A percentile compares a stretch with the other conserved stretches of the same genome.
phyloP scores from a whole-genome alignment of 352 stramenopile species.

The Pythium guiyangense region DNA sequence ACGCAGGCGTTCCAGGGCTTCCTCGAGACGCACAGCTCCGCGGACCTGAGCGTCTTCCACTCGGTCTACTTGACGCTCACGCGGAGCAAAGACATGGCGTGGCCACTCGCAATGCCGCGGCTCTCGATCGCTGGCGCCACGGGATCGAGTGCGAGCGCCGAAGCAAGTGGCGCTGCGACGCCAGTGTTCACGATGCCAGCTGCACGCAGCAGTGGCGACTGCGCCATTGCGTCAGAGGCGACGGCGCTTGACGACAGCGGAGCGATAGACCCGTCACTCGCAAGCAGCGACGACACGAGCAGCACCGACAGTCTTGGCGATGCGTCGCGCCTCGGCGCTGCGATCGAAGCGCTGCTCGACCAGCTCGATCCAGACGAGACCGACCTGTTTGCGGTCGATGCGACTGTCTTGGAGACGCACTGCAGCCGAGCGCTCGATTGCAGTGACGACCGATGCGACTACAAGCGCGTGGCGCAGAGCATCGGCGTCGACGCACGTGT shows the following conservation, averaged over 20 bases:
- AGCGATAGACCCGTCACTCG: neutral
- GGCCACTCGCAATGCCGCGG: conserved; percentile 29
- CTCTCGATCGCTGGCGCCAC: conserved; percentile 11
- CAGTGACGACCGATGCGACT: conserved; percentile 4
- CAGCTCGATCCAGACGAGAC: conserved; percentile 5
- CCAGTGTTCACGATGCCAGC: conserved; percentile 23
- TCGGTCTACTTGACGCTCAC: conserved; percentile 64
- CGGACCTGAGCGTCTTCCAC: conserved; percentile 75
- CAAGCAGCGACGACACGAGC: neutral
- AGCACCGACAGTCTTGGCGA: neutral
- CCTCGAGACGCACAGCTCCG: conserved; percentile 68
- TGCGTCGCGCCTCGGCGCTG: conserved; percentile 15
- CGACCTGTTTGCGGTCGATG: conserved; percentile 25
- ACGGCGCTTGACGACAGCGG: conserved; percentile 11
- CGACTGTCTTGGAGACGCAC: conserved; percentile 16
- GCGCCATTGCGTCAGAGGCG: conserved; percentile 3
- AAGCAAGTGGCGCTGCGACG: conserved; percentile 7
- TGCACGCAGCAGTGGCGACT: neutral
- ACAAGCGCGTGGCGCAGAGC: conserved; percentile 22
- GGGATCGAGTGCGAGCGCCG: neutral
- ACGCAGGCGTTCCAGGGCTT: conserved; percentile 81
- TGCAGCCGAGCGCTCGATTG: conserved; percentile 4
- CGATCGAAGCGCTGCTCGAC: conserved; percentile 32
- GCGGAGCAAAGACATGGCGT: conserved; percentile 49
- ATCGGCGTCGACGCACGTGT: conserved; percentile 33